Evolutionary conservation across 108 stramenopile species (phyloP).

Genomic region (Licmophora abbreviata): DNA sequence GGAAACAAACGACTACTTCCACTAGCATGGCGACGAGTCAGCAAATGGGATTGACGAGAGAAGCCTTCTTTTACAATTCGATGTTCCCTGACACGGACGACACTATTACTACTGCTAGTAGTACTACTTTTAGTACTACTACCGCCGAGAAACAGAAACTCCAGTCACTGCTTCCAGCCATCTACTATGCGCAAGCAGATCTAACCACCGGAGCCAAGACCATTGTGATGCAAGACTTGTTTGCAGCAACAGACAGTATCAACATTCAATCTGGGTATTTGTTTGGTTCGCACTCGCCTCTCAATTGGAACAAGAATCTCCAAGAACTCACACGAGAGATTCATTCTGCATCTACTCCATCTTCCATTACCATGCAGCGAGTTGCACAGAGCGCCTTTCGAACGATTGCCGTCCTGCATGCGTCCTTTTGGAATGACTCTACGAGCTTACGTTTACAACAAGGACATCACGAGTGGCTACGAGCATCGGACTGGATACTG

Average conservation of each 20-base stretch:
- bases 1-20: too few species aligned
- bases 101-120: not conserved
- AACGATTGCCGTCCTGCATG: conserved; percentile 23
- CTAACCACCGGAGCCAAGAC: conserved; percentile 29
- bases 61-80: conserved; percentile 39
- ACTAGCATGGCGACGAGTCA: conserved; percentile 10
- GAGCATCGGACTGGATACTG: conserved; percentile 32
- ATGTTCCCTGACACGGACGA: not conserved
- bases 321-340: conserved; percentile 28
- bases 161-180: conserved; percentile 31
- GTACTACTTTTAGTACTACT: too few species aligned
- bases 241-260: too few species aligned
- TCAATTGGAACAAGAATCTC: conserved; percentile 39
- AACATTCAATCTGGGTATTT: too few species aligned
- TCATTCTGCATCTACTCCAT: not conserved
- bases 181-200: conserved; percentile 38
- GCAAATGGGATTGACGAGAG: conserved; percentile 41
- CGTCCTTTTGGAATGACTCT: conserved; percentile 29
- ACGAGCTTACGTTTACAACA: too few species aligned
- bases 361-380: conserved; percentile 5
- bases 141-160: too few species aligned
- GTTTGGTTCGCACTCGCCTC: conserved; percentile 28
- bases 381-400: conserved; percentile 18
- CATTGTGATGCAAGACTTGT: conserved; percentile 41
- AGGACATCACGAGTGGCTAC: conserved; percentile 10